Base-by-base conservation (phyloP, 2,329 filamentous ascomycete genomes). In the Drechmeria coniospora region DNA sequence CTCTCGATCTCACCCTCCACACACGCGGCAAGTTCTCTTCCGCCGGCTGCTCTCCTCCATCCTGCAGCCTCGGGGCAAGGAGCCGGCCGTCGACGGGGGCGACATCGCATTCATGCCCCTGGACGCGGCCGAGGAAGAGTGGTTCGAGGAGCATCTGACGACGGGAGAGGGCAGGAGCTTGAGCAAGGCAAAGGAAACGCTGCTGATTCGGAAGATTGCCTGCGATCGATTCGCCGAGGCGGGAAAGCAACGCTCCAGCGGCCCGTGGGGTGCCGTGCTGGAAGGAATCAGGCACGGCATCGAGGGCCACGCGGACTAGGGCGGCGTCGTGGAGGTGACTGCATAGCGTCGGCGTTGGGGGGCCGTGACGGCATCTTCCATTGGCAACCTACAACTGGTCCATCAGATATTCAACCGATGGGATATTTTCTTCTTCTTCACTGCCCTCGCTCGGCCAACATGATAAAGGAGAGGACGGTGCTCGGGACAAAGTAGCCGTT, bases 171-270 rank as follows among this genome's bases (percentile, higher is more conserved):
- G 78, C 3, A 71, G 70, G 42, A 64, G 59, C 23, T 53, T 78
- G 6, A 70, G 66, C 36, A 69, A 68, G 15, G 73, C 78, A 4
- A 75, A 70, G 44, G 81, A 87, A 41, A 80, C 78, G 1, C 59
- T 84, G 2, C 61, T 83, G 39, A 77, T 84, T 63, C 69, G 79
- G 39, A 70, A 65, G 35, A 72, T 90, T 35, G 73, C 75, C 1
- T 74, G 65, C 8, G 77, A 79, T 9, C 69, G 61, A 31, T 59
- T 73, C 30, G 46, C 47, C 2, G 65, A 68, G 10, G 45, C 63
- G 4, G 44, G 53, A 4, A 55, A 65, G 31, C 56, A 61, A 34
- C 48, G 47, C 25, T 40, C 53, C 4, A 54, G 54, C 25, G 57
- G 58, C 0, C 51, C 57, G 8, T 69, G 63, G 65, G 59, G 53